These are phyloP conservation scores for Ascochyta viciae-villosae DNA, from an alignment of 2,329 filamentous ascomycete genomes.

Conservation along the genomic window DNA sequence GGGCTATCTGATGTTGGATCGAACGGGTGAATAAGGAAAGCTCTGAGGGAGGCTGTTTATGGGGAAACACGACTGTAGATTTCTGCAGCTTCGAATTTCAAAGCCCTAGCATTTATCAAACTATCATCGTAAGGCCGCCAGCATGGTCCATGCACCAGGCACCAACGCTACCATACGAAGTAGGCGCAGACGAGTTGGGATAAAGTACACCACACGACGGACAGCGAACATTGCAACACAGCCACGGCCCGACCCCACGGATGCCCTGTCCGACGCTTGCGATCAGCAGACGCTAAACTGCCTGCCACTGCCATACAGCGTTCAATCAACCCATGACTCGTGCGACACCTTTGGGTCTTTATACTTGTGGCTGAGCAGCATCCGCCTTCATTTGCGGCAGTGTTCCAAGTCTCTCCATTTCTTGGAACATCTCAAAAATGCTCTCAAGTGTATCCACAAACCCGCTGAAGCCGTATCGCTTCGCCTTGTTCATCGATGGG, in stretches of 20 bases:
- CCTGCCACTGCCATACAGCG: too few relatives aligned
- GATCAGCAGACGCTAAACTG: too few relatives aligned
- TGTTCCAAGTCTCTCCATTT: constrained; percentile 17
- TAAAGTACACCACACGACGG: not conserved
- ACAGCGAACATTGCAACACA: not conserved
- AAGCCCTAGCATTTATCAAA: not conserved
- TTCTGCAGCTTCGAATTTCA: not conserved
- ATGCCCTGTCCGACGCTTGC: too few relatives aligned
- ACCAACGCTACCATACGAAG: constrained; percentile 2
- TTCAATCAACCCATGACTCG: too few relatives aligned
- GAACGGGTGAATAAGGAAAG: too few relatives aligned
- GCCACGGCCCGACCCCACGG: too few relatives aligned
- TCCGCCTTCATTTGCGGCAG: constrained; percentile 18
- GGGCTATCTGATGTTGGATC: too few relatives aligned
- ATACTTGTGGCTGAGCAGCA: constrained; percentile 11
- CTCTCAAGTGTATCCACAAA: constrained; percentile 21
- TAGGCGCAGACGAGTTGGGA: not conserved
- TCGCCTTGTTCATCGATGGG: constrained; percentile 15
- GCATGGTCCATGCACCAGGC: constrained; percentile 10
- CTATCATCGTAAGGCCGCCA: constrained; percentile 5
- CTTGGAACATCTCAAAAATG: constrained; percentile 22
- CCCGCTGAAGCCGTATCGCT: constrained; percentile 18
- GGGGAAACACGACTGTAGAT: too few relatives aligned
- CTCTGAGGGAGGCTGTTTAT: too few relatives aligned
- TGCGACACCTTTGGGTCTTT: not conserved